phyloP scores from a whole-genome alignment of 2,329 filamentous ascomycete genomes.

The Aspergillus costaricaensis region DNA sequence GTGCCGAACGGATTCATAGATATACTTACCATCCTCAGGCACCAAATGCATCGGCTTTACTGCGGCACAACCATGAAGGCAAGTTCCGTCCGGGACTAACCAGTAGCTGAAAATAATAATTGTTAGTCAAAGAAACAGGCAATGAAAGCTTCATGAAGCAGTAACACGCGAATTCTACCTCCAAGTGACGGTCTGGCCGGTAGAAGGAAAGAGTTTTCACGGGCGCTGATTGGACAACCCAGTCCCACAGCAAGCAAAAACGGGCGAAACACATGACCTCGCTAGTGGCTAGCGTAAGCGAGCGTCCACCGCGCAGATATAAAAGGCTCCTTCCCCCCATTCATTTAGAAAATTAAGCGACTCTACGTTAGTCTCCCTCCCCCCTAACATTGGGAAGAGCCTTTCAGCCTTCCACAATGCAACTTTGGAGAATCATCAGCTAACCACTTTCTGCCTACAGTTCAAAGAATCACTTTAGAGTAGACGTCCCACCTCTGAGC shows the following conservation, averaged over 20 bases:
- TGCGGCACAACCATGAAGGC: no score
- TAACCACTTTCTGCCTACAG: constrained; percentile 33
- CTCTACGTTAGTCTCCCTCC: constrained; percentile 43
- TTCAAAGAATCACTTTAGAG: constrained; percentile 96
- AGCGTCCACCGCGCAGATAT: constrained; percentile 22
- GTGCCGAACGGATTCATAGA: no score
- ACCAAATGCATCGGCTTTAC: no score
- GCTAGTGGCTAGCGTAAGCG: constrained; percentile 30
- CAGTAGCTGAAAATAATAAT: no score
- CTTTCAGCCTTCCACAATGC: not conserved
- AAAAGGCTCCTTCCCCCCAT: constrained; percentile 27
- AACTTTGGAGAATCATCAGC: constrained; percentile 13
- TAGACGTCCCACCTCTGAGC: constrained; percentile 87
- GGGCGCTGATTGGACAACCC: constrained; percentile 2
- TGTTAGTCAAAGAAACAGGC: not conserved
- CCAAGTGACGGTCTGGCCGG: not conserved
- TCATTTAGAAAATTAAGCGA: constrained; percentile 44
- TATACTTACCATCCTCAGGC: no score
- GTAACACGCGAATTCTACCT: not conserved
- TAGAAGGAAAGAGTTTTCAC: not conserved
- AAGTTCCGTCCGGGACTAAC: no score
- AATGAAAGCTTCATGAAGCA: not conserved
- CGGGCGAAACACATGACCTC: constrained; percentile 25
- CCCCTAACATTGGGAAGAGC: constrained; percentile 26
- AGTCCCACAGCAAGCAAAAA: constrained; percentile 18